Percentiles rank a stretch among this genome's conserved stretches.
Conservation (phyloP, 2,329 filamentous ascomycete genomes). For the Diaporthe helianthi region DNA sequence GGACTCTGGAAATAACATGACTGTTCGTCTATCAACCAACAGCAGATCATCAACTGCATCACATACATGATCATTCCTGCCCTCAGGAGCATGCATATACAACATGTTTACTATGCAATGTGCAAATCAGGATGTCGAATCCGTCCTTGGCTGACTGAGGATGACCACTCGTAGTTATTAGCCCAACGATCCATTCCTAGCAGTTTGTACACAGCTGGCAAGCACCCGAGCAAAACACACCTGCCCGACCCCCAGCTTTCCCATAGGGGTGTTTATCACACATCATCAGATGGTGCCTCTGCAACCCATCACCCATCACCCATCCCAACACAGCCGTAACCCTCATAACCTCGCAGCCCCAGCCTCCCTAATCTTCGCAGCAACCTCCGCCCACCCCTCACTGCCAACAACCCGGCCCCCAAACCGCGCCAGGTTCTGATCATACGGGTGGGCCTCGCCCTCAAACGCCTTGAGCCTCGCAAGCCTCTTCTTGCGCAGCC, state of each 20-base stretch:
- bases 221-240: not conserved
- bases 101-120: not conserved
- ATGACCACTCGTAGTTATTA: not conserved
- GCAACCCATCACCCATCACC: no score
- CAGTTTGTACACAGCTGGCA: constrained; percentile 11
- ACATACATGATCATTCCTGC: not conserved
- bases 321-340: not conserved
- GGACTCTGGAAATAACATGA: not conserved
- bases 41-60: not conserved
- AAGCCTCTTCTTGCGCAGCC: constrained; percentile 85
- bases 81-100: not conserved
- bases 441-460: constrained; percentile 89
- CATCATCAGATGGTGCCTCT: not conserved
- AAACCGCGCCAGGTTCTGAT: constrained; percentile 82
- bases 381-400: constrained; percentile 60
- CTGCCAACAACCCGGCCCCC: constrained; percentile 63
- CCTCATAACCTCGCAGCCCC: constrained; percentile 57
- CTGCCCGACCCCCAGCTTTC: not conserved
- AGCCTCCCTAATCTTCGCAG: constrained; percentile 56
- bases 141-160: not conserved
- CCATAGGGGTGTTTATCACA: no score
- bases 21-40: not conserved
- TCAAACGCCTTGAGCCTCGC: constrained; percentile 95
- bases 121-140: not conserved
- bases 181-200: not conserved